Evolutionary conservation across 2,329 filamentous ascomycete genomes (phyloP).

Genomic region (Hymenoscyphus linearis): DNA sequence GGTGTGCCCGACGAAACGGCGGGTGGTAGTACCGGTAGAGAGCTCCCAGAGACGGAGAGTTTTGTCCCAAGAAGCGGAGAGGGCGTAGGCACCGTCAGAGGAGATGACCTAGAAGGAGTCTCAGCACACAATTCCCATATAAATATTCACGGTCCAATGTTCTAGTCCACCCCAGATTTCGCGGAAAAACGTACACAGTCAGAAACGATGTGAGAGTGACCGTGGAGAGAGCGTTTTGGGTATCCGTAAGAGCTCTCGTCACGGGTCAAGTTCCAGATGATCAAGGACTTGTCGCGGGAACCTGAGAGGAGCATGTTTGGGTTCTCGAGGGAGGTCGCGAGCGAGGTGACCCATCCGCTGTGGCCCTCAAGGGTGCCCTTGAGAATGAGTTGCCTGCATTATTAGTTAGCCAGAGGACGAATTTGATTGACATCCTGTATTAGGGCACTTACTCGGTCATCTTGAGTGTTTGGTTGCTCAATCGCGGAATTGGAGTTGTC

Average conservation of each 20-base stretch:
- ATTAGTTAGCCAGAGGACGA: background rate
- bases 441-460: slow-evolving; percentile 27
- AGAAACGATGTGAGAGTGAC: slow-evolving; percentile 99
- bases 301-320: slow-evolving; percentile 99
- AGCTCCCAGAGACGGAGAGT: slow-evolving; percentile 99
- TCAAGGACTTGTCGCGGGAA: slow-evolving; percentile 96
- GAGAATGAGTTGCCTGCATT: slow-evolving; percentile 53
- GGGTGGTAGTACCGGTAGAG: slow-evolving; percentile 91
- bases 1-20: slow-evolving; percentile 97
- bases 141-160: slow-evolving; percentile 10
- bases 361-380: slow-evolving; percentile 98
- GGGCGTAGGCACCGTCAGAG: slow-evolving; percentile 97
- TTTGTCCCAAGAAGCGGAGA: slow-evolving; percentile 99
- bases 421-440: background rate
- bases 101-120: slow-evolving; percentile 76
- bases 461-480: slow-evolving; percentile 27
- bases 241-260: slow-evolving; percentile 98
- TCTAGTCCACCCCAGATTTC: slow-evolving; percentile 6
- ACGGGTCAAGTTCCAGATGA: slow-evolving; percentile 99
- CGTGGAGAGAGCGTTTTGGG: slow-evolving; percentile 97
- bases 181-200: slow-evolving; percentile 78
- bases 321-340: slow-evolving; percentile 99
- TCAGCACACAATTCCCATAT: slow-evolving; percentile 33
- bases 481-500: slow-evolving; percentile 8
- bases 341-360: slow-evolving; percentile 98